Evolutionary conservation across 345 rosid genomes (phyloP), one percentile per base, ranked within the genome.

Genomic region (Diplotaxis tenuifolia): DNA sequence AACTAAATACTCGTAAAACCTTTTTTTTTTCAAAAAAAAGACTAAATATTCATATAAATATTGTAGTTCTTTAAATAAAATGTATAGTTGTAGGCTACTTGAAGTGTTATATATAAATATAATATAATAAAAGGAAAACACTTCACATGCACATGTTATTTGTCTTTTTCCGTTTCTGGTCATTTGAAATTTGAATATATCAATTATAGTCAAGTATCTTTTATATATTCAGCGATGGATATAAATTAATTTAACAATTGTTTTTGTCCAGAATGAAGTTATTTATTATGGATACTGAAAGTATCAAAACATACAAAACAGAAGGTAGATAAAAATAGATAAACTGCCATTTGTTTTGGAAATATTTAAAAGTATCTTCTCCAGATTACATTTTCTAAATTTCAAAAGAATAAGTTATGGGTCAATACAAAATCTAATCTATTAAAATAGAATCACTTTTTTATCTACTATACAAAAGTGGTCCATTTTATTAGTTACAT

Each of bases 71-170:
- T 29, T 29, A 29, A 29, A 29, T 38, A 38, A 12, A 38, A 12
- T 12, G 11, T 38, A 38, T 38, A 38, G 15, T 38, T 38, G 45
- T 11, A 38, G 45, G 12, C n/a, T 38, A 56, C 50, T 42, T 42
- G 50, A 42, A 42, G 50, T 18, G 50, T 29, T 23, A 25, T 36
- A 40, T 23, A 14, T 20, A 36, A 8, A 23, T 27, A 28, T 28
- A 28, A 6, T 25, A 53, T 36, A 55, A 32, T 38, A 3, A 25
- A 4, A 31, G 3, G 65, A 65, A 74, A 49, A 59, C 45, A 67
- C 47, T 67, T 36, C 68, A 50, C 78, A 67, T 74, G 73, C 56
- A 34, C 56, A 59, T 60, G 47, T 34, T 23, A 75, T 60, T 75
- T 62, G 60, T 68, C 12, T 16, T 67, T 34, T 34, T 62, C 20